phyloP scores from a whole-genome alignment of 2,329 filamentous ascomycete genomes.

The Anisogramma anomala region DNA sequence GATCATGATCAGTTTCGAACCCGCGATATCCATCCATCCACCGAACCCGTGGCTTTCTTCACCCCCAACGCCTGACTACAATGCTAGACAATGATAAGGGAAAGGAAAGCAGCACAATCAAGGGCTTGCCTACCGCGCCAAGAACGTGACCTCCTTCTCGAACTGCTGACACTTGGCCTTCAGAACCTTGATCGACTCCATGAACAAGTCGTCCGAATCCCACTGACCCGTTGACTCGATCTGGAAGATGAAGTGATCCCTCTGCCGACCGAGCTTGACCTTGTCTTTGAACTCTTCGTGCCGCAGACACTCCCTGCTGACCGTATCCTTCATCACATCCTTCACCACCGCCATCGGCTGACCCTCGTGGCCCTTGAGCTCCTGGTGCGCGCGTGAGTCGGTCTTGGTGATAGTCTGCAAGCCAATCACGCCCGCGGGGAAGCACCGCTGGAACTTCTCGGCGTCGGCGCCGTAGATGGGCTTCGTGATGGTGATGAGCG shows the following conservation, averaged over 20 bases:
- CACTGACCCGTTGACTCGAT: constrained; percentile 94
- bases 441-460: constrained; percentile 80
- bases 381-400: constrained; percentile 44
- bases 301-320: constrained; percentile 82
- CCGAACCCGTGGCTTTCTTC: constrained; percentile 7
- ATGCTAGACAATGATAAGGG: constrained; percentile 10
- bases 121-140: constrained; percentile 37
- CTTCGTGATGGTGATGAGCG: constrained; percentile 68
- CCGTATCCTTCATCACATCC: constrained; percentile 87
- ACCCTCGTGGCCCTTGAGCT: constrained; percentile 63
- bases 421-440: constrained; percentile 76
- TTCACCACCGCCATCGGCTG: constrained; percentile 78
- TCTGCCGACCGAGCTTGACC: constrained; percentile 78
- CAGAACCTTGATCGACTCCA: constrained; percentile 75
- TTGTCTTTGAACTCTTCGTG: constrained; percentile 92
- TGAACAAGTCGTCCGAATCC: constrained; percentile 84
- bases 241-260: constrained; percentile 96
- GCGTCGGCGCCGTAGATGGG: constrained; percentile 84
- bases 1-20: constrained; percentile 7
- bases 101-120: background rate
- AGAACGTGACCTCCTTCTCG: constrained; percentile 57
- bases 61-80: constrained; percentile 13
- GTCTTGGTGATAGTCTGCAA: constrained; percentile 66
- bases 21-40: constrained; percentile 6
- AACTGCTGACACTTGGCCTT: constrained; percentile 73